Evolutionary conservation across 495 filamentous ascomycete genomes (phyloP).

Genomic region (Lepraria neglecta): DNA sequence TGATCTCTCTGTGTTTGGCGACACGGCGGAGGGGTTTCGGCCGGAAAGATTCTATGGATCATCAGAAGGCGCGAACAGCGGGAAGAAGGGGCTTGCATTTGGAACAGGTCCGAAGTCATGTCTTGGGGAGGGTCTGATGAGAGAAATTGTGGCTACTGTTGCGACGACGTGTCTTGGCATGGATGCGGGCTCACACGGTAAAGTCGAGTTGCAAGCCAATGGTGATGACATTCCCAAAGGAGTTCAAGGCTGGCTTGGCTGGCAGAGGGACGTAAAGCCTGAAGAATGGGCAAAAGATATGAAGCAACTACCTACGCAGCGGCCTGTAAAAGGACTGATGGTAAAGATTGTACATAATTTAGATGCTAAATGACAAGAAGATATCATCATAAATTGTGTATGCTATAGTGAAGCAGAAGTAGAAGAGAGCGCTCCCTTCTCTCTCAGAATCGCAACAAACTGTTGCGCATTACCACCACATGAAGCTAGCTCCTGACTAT

Average conservation of each 20-base stretch:
- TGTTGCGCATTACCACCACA: neutral
- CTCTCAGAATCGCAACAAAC: neutral
- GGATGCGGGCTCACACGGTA: neutral
- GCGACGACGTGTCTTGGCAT: slow-evolving; percentile 13
- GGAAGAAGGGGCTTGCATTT: slow-evolving; percentile 24
- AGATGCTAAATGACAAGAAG: neutral
- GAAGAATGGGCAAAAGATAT: slow-evolving; percentile 30
- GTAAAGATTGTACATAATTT: neutral
- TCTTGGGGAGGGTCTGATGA: slow-evolving; percentile 25
- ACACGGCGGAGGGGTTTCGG: slow-evolving; percentile 22
- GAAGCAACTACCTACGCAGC: slow-evolving; percentile 31
- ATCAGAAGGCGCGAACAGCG: neutral
- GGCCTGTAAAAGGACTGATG: slow-evolving; percentile 10
- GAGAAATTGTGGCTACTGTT: slow-evolving; percentile 23
- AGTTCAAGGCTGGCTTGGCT: slow-evolving; percentile 31
- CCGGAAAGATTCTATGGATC: slow-evolving; percentile 16
- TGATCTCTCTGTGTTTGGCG: slow-evolving; percentile 25
- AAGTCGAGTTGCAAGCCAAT: slow-evolving; percentile 14
- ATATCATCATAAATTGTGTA: too few species aligned
- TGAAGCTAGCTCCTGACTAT: neutral
- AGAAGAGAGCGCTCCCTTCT: neutral
- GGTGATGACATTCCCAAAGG: slow-evolving; percentile 18
- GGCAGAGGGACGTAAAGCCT: slow-evolving; percentile 23
- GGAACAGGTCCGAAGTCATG: slow-evolving; percentile 30
- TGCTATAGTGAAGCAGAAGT: neutral